Evolutionary conservation across 768 basidiomycete genomes (phyloP), one percentile per base, ranked within the genome.

Genomic region (Mycena crocata): DNA sequence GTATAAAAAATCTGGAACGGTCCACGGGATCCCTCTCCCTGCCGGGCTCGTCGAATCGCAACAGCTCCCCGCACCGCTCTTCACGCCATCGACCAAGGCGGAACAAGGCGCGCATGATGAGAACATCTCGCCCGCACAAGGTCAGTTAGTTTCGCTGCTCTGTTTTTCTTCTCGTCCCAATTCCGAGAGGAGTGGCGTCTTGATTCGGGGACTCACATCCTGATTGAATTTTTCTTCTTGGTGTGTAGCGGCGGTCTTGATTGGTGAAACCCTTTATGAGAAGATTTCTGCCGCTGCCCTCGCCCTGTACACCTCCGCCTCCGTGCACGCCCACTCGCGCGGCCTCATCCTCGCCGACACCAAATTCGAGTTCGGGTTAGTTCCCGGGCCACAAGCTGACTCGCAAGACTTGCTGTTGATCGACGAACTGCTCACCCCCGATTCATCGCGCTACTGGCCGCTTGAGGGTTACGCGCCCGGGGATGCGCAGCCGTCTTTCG

Each of bases 401-500:
- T 76, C 76, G 71, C 83, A 78, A 65, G 78, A 87, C 28, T 83
- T 98, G 26, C 93, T 97, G 67, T 87, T 99, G 51, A 91, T 99
- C 70, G 98, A 99, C 78, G 98, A 99, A 76, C 87, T 93, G n/a
- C 87, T 99, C 57, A 99, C 98, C 0, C 96, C 97, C 23, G 98
- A 99, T 78, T 98, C 96, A 15, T 98, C 95, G 21, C 88, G 97
- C 34, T 99, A 98, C 82, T 99, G 98, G 98, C 94, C 96, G 1
- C 82, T 90, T 8, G 84, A 82, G 6, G 85, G 82, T 3, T 98
- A 98, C 79, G 78, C 80, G 32, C 83, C 89, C 5, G 98, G 96
- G 5, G 82, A 86, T 37, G 74, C 89, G 0, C 97, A 98, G 79
- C 88, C 91, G 23, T 95, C 94, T 74, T 99, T 98, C 74, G 98